phyloP scores from a whole-genome alignment of 352 stramenopile species.

The Thraustochytrium sp. region DNA sequence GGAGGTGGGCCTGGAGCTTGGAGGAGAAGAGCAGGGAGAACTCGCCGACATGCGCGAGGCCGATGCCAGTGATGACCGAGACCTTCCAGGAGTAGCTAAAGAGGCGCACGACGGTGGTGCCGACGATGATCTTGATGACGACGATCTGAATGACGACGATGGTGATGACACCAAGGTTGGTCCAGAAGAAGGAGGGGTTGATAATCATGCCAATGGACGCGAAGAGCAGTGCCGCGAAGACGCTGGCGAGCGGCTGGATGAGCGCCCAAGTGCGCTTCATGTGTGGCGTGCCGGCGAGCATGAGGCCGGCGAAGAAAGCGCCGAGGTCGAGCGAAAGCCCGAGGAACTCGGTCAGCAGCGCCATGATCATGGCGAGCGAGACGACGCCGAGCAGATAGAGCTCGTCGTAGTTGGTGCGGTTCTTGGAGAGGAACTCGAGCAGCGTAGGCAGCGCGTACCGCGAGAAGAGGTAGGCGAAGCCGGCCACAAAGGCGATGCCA shows the following conservation, averaged over 20 bases:
- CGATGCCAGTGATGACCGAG: slow-evolving; percentile 27
- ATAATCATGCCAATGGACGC: slow-evolving; percentile 50
- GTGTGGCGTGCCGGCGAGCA: slow-evolving; percentile 29
- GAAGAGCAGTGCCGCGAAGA: slow-evolving; percentile 47
- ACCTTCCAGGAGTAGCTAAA: slow-evolving; percentile 40
- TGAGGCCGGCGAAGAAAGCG: slow-evolving; percentile 52
- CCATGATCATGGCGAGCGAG: slow-evolving; percentile 49
- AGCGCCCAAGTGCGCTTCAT: not conserved
- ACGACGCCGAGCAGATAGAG: slow-evolving; percentile 49
- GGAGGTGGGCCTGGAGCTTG: slow-evolving; percentile 46
- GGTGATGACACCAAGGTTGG: slow-evolving; percentile 19
- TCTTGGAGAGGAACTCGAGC: slow-evolving; percentile 39
- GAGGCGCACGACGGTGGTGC: slow-evolving; percentile 25
- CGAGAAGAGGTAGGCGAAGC: slow-evolving; percentile 30
- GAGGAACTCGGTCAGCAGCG: slow-evolving; percentile 50
- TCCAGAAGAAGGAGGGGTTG: slow-evolving; percentile 45
- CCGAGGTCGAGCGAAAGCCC: slow-evolving; percentile 52
- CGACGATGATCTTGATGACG: slow-evolving; percentile 41
- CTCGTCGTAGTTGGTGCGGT: slow-evolving; percentile 36
- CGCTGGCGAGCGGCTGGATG: slow-evolving; percentile 33
- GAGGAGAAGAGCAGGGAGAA: slow-evolving; percentile 46
- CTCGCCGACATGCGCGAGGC: slow-evolving; percentile 44
- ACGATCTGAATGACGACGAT: slow-evolving; percentile 42
- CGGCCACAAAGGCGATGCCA: slow-evolving; percentile 16
- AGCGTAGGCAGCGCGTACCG: slow-evolving; percentile 12